phyloP scores from a whole-genome alignment of 805 yeast genomes.

The Zygoascus tannicola region DNA sequence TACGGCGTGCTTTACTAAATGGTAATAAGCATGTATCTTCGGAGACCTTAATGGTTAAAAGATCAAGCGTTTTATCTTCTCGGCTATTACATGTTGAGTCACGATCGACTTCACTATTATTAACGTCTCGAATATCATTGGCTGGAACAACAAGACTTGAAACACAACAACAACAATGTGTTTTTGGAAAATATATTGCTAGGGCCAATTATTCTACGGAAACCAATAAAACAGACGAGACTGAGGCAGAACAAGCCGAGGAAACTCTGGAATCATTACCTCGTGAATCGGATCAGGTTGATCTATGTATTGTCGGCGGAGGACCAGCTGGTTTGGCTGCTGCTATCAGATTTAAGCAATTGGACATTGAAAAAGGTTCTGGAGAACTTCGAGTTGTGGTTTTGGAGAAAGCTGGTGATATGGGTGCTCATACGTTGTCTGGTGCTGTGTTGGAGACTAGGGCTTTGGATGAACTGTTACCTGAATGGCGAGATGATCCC shows the following conservation, averaged over 20 bases:
- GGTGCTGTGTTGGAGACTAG: slow-evolving; percentile 93
- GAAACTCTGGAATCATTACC: slow-evolving; percentile 26
- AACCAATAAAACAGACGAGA: too few species aligned
- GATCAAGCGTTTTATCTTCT: too few species aligned
- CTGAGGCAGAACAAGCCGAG: too few species aligned
- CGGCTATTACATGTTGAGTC: too few species aligned
- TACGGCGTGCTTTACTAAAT: too few species aligned
- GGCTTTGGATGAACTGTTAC: slow-evolving; percentile 76
- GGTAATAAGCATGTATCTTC: too few species aligned
- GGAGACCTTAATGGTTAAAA: too few species aligned
- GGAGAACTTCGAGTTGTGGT: slow-evolving; percentile 78
- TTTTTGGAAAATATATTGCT: too few species aligned
- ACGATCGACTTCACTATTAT: not conserved
- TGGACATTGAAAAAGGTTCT: slow-evolving; percentile 56
- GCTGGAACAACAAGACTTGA: not conserved
- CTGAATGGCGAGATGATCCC: slow-evolving; percentile 40
- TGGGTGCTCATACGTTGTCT: slow-evolving; percentile 86
- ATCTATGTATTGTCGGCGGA: slow-evolving; percentile 93
- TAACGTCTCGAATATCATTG: not conserved
- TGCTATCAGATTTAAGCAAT: slow-evolving; percentile 79
- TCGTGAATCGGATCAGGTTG: slow-evolving; percentile 78
- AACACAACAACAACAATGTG: not conserved
- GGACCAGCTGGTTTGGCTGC: slow-evolving; percentile 97
- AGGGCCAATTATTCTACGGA: too few species aligned
- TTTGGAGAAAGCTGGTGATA: slow-evolving; percentile 83